Percentiles rank a stretch among this genome's conserved stretches.
These are phyloP conservation scores for Dendryphion nanum DNA, from an alignment of 2,329 filamentous ascomycete genomes.

Conservation along the genomic window DNA sequence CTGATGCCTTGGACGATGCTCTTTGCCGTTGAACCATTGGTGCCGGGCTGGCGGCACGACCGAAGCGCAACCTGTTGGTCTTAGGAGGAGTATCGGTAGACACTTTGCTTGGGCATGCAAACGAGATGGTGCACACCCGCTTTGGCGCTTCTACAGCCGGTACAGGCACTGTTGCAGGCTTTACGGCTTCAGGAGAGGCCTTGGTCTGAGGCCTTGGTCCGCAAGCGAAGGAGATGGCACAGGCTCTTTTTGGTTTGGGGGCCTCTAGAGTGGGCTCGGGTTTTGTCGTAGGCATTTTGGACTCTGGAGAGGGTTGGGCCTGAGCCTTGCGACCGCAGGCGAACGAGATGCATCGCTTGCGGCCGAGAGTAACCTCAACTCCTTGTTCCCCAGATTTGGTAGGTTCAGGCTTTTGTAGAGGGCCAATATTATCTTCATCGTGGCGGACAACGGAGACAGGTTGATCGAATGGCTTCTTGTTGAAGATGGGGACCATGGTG, in stretches of 20 bases:
- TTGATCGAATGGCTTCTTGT: conserved; percentile 38
- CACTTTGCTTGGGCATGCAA: conserved; percentile 63
- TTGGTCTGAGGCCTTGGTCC: background rate
- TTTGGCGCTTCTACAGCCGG: conserved; percentile 43
- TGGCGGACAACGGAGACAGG: conserved; percentile 38
- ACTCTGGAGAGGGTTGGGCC: too few species aligned
- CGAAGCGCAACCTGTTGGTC: conserved; percentile 31
- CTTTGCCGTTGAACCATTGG: conserved; percentile 29
- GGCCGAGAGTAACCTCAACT: conserved; percentile 64
- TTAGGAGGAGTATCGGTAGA: conserved; percentile 41
- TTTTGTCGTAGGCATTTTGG: conserved; percentile 35
- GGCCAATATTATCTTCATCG: conserved; percentile 33
- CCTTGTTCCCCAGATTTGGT: conserved; percentile 50
- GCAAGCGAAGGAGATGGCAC: background rate
- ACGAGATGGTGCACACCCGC: conserved; percentile 67
- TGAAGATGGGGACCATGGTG: conserved; percentile 35
- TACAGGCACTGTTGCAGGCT: conserved; percentile 10
- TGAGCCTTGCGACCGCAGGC: conserved; percentile 67
- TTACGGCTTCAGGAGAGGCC: background rate
- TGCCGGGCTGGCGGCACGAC: conserved; percentile 46
- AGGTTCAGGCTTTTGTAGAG: conserved; percentile 20
- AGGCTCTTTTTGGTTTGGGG: conserved; percentile 1
- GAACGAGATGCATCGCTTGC: conserved; percentile 90
- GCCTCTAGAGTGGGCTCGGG: conserved; percentile 13
- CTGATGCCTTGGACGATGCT: conserved; percentile 27